phyloP scores from a whole-genome alignment of 108 stramenopile genomes.

The Skeletonema tropicum region DNA sequence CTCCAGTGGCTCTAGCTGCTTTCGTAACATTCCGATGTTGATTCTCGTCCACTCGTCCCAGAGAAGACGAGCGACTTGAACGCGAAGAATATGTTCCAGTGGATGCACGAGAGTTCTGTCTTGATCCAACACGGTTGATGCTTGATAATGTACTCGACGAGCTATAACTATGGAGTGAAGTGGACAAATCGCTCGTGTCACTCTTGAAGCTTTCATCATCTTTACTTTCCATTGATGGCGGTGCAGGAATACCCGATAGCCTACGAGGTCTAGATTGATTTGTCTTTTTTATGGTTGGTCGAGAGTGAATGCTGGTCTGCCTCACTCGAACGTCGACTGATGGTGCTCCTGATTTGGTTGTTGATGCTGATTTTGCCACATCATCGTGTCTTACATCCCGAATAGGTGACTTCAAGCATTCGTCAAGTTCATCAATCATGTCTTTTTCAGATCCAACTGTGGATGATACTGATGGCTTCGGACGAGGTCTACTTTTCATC shows the following conservation, averaged over 20 bases:
- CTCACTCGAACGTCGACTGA: not conserved
- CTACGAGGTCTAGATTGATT: conserved; percentile 1
- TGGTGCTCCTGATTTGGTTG: not conserved
- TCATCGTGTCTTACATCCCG: not conserved
- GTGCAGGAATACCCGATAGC: not conserved
- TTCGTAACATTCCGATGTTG: conserved; percentile 23
- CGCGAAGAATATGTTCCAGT: not conserved
- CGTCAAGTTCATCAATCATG: not conserved
- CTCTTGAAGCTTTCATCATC: conserved; percentile 28
- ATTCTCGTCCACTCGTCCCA: conserved; percentile 20
- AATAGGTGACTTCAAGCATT: conserved; percentile 4
- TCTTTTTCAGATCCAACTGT: not conserved
- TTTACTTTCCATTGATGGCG: not conserved
- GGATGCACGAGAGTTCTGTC: conserved; percentile 10
- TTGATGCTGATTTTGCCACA: not conserved
- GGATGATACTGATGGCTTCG: not conserved
- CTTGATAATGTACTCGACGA: conserved; percentile 11
- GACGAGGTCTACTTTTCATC: conserved; percentile 6
- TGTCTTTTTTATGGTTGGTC: conserved; percentile 13
- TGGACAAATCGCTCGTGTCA: conserved; percentile 43
- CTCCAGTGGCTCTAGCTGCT: not conserved
- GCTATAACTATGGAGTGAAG: conserved; percentile 27
- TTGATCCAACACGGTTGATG: not conserved
- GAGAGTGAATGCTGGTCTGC: not conserved
- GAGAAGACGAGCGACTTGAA: not conserved